Conservation (phyloP, 2,329 filamentous ascomycete species). For the Scopulariopsis brevicaulis region DNA sequence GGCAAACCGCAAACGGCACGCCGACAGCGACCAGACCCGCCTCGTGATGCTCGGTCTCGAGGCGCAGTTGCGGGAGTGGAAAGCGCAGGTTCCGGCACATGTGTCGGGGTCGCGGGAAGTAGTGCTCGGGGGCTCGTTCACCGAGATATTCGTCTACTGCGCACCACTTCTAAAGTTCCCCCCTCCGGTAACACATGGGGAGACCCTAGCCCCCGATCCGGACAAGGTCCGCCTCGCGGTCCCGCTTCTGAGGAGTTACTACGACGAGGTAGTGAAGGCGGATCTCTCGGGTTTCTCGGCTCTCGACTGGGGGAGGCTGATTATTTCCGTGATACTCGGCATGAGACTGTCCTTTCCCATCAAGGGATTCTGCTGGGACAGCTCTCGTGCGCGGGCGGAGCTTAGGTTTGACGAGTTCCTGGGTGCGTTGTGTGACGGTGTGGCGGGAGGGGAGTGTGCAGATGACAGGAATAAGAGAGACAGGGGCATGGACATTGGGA, state of each 20-base stretch:
- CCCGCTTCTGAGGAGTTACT: not conserved
- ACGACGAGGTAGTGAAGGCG: not conserved
- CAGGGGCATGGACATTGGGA: slow-evolving; percentile 26
- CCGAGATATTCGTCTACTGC: not conserved
- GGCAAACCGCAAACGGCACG: slow-evolving; percentile 14
- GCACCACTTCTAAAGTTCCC: not conserved
- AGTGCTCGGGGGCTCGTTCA: not conserved
- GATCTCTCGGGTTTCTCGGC: not conserved
- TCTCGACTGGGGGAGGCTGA: not conserved
- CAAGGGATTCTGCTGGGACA: slow-evolving; percentile 13
- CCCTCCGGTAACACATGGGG: not conserved
- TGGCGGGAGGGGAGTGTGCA: slow-evolving; percentile 7
- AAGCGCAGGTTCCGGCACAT: not conserved
- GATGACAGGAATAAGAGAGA: slow-evolving; percentile 8
- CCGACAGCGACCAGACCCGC: slow-evolving; percentile 25
- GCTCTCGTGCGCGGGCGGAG: slow-evolving; percentile 23
- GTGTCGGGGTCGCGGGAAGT: not conserved
- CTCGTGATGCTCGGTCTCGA: slow-evolving; percentile 36
- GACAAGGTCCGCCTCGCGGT: not conserved
- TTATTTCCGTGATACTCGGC: not conserved
- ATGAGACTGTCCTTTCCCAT: not conserved
- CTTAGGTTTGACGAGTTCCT: slow-evolving; percentile 28
- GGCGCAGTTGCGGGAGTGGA: slow-evolving; percentile 26
- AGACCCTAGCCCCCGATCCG: not conserved
- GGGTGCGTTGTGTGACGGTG: slow-evolving; percentile 16